These are phyloP conservation scores for Microascus cirrosus DNA, from an alignment of 2,329 filamentous ascomycete species.

Conservation along the genomic window DNA sequence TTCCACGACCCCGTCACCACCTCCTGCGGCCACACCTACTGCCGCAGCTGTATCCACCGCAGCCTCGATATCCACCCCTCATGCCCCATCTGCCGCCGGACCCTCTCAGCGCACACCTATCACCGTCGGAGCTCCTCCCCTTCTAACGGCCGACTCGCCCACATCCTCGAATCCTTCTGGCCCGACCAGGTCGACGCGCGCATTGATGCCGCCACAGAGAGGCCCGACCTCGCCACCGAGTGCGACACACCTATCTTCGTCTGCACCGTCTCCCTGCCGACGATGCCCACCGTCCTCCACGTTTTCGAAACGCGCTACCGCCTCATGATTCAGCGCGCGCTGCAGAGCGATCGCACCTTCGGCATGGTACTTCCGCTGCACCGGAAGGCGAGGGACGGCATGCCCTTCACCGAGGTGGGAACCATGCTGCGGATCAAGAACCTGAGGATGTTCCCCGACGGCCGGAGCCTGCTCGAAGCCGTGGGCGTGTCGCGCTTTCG, in stretches of 20 bases:
- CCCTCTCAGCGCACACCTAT: slow-evolving; percentile 38
- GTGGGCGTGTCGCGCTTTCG: slow-evolving; percentile 67
- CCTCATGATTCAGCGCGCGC: slow-evolving; percentile 71
- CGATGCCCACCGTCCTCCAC: slow-evolving; percentile 76
- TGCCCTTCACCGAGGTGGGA: slow-evolving; percentile 59
- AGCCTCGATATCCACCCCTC: slow-evolving; percentile 66
- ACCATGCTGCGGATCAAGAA: slow-evolving; percentile 69
- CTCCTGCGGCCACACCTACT: slow-evolving; percentile 82
- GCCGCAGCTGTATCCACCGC: slow-evolving; percentile 65
- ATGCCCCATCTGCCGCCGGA: slow-evolving; percentile 71
- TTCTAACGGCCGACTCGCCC: slow-evolving; percentile 51
- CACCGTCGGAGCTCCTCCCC: slow-evolving; percentile 28
- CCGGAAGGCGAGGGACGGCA: slow-evolving; percentile 17
- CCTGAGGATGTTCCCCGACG: slow-evolving; percentile 64
- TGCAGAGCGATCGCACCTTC: slow-evolving; percentile 66
- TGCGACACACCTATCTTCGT: slow-evolving; percentile 62
- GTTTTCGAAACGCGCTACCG: slow-evolving; percentile 90
- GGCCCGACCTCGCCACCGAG: slow-evolving; percentile 39
- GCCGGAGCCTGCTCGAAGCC: slow-evolving; percentile 71
- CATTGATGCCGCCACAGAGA: slow-evolving; percentile 44
- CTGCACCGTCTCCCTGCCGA: slow-evolving; percentile 70
- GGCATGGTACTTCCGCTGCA: slow-evolving; percentile 68
- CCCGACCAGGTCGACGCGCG: slow-evolving; percentile 51
- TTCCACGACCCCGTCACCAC: slow-evolving; percentile 78
- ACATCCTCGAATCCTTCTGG: slow-evolving; percentile 59